Conservation (phyloP, 164 flowering plant genomes). For the Magnolia kwangsiensis region DNA sequence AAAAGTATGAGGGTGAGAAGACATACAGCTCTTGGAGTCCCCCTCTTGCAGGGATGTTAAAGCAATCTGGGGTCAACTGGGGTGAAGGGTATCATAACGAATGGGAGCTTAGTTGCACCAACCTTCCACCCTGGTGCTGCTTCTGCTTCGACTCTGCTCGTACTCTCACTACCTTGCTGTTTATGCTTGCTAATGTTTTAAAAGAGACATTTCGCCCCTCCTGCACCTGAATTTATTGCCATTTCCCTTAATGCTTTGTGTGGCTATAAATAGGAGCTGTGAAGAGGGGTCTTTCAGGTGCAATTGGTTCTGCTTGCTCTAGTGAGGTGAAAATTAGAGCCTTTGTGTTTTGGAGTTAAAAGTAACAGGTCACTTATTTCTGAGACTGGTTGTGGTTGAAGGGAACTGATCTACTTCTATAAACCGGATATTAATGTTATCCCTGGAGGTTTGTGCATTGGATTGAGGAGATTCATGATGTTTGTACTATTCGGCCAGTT, state of each 20-base stretch:
- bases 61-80: neutral
- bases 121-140: neutral
- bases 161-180: too few relatives aligned
- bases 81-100: neutral
- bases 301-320: neutral
- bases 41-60: neutral
- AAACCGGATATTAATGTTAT: neutral
- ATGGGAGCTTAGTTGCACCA: neutral
- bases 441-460: neutral
- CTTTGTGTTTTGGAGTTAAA: neutral
- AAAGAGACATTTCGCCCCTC: neutral
- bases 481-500: too few relatives aligned
- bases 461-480: too few relatives aligned
- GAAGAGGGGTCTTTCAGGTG: neutral
- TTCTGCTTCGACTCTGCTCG: neutral
- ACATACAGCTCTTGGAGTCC: neutral
- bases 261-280: too few relatives aligned
- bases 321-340: neutral
- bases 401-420: neutral
- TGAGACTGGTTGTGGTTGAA: neutral
- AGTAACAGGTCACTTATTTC: neutral
- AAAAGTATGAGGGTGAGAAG: neutral
- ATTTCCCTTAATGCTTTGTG: neutral
- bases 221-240: neutral
- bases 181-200: too few relatives aligned